Base-by-base conservation (phyloP, 169 alveolate genomes). In the Plasmodium falciparum region DNA sequence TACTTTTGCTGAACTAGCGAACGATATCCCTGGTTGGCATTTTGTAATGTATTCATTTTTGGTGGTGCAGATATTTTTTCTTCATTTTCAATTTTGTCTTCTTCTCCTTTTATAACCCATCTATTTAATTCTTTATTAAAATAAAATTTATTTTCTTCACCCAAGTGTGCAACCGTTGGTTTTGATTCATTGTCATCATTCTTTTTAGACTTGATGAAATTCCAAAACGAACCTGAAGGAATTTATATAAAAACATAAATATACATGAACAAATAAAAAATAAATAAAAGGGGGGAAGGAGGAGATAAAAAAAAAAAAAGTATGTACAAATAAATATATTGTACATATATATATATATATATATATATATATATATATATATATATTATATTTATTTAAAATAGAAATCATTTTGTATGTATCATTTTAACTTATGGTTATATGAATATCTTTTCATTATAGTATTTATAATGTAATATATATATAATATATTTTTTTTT, bases 91-190 rank as follows among this genome's bases (percentile, higher is more conserved):
- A 93, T 93, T 80, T 93, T 88, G 24, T 92, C 95, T 70, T 95
- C 97, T 56, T 95, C 97, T 59, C 97, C 97, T 33, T 94, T 92
- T n/a, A 95, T 94, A 13, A 95, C 97, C 97, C 97, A 95, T 54
- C 96, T 73, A 70, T 93, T 94, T 39, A 95, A 89, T 47, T 95
- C 96, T 72, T 95, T 94, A 71, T 95, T 95, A 92, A 93, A 95
- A 74, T 95, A 95, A 54, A 95, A 93, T 88, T 94, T 93, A 73
- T 95, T 95, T 65, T 95, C 97, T 88, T 95, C 97, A 2, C 97
- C 97, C 76, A 95, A 90, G 95, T 95, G 78, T 50, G 69, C 71
- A n/a, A 65, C 86, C 47, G 92, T 58, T 45, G 71, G 71, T 33
- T 65, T 49, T 24, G 91, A 7, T 20, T 83, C 91, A 17, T 49